Conservation (phyloP, 1,284 basidiomycete species). For the Cutaneotrichosporon mucoides region DNA sequence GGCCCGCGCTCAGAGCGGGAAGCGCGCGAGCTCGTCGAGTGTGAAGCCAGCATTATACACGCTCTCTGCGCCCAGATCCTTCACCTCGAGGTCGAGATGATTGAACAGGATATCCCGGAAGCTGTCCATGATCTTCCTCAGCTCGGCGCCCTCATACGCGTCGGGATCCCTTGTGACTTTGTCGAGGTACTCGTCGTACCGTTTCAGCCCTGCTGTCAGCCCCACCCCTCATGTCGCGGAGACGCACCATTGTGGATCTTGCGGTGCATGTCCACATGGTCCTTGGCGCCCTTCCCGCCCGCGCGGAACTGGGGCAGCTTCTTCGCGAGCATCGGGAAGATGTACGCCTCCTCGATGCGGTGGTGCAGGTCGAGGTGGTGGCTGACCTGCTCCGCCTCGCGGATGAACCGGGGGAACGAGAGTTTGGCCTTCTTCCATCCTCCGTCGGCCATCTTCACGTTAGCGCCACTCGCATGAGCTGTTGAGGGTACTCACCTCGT, state of each 20-base stretch:
- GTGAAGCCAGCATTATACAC: conserved; percentile 62
- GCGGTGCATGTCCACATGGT: conserved; percentile 60
- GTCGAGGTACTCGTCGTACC: conserved; percentile 53
- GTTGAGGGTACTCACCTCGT: conserved; percentile 29
- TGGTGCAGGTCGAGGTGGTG: conserved; percentile 63
- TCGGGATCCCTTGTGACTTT: conserved; percentile 54
- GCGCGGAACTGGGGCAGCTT: conserved; percentile 59
- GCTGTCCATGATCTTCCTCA: conserved; percentile 59
- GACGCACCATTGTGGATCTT: conserved; percentile 61
- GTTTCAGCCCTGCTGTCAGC: conserved; percentile 47
- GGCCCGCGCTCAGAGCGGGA: conserved; percentile 48
- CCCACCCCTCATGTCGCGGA: no score
- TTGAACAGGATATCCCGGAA: conserved; percentile 63
- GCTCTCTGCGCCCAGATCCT: conserved; percentile 60
- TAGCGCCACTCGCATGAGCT: no score
- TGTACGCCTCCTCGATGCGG: conserved; percentile 55
- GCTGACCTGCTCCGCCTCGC: conserved; percentile 52
- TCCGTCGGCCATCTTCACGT: conserved; percentile 53
- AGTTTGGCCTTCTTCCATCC: conserved; percentile 55
- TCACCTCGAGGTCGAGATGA: conserved; percentile 65
- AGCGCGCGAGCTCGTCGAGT: conserved; percentile 57
- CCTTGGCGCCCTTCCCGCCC: conserved; percentile 49
- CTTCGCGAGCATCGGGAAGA: conserved; percentile 63
- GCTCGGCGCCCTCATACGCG: conserved; percentile 57
- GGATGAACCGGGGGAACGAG: conserved; percentile 53